Conservation (phyloP, 2,329 filamentous ascomycete genomes). For the Hypoxylon sp. region DNA sequence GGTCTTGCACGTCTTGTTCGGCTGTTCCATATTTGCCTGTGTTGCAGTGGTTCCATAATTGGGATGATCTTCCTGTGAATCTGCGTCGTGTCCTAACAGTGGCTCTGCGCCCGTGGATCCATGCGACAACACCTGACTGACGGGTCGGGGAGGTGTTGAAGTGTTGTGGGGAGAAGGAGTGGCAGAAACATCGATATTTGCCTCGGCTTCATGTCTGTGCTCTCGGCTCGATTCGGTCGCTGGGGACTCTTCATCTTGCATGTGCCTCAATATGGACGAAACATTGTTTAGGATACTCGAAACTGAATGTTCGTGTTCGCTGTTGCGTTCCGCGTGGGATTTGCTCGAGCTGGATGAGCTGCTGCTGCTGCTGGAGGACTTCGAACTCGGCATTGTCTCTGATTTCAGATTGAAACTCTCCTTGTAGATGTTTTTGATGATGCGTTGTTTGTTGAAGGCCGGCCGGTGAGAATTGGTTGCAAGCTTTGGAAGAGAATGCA, state of each 20-base stretch:
- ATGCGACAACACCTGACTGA: background rate
- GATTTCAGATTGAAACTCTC: background rate
- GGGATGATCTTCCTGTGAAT: background rate
- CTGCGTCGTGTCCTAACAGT: background rate
- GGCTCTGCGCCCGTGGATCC: constrained; percentile 11
- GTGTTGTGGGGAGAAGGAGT: background rate
- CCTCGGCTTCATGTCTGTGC: constrained; percentile 1
- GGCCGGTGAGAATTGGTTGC: background rate
- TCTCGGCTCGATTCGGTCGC: background rate
- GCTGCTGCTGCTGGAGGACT: constrained; percentile 31
- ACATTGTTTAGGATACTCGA: constrained; percentile 6
- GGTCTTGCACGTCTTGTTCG: constrained; percentile 1
- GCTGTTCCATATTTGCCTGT: background rate
- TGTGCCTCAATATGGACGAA: constrained; percentile 9
- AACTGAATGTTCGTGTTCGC: constrained; percentile 15
- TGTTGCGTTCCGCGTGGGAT: constrained; percentile 22
- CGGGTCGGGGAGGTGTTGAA: background rate
- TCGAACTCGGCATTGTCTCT: constrained; percentile 27
- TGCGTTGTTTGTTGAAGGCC: background rate
- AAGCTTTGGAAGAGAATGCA: background rate
- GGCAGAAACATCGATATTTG: background rate
- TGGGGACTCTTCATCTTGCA: constrained; percentile 3
- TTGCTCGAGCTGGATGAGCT: constrained; percentile 36
- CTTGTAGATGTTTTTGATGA: background rate
- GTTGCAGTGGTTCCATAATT: background rate